A percentile compares a stretch with the other conserved stretches of the same genome.
These are phyloP conservation scores for Catunica adiposa DNA, from an alignment of 2,329 filamentous ascomycete species.

Conservation along the genomic window DNA sequence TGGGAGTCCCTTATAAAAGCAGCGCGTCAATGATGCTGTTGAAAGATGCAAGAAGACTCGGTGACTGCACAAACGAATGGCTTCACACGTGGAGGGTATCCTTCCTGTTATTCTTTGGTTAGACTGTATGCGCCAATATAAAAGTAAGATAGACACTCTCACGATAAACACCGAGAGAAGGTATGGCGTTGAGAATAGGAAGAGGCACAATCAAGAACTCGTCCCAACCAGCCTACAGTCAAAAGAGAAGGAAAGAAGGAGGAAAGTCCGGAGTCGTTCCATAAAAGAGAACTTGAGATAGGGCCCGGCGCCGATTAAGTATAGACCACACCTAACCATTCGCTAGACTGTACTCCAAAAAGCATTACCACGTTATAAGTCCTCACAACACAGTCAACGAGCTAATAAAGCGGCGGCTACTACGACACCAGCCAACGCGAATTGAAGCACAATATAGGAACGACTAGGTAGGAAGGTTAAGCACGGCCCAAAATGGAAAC, in stretches of 20 bases:
- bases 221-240: slow-evolving; percentile 8
- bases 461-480: not conserved
- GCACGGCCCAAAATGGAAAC: not conserved
- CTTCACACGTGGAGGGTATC: not conserved
- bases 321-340: not conserved
- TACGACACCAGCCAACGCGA: not conserved
- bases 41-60: not conserved
- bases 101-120: slow-evolving; percentile 1
- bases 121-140: not conserved
- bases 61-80: not conserved
- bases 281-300: not conserved
- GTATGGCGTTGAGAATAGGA: not conserved
- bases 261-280: not conserved
- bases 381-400: not conserved
- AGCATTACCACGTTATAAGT: too few species aligned
- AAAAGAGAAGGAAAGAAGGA: not conserved
- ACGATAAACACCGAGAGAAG: not conserved
- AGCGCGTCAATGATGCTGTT: not conserved
- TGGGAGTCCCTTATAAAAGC: not conserved
- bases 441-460: not conserved
- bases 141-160: not conserved
- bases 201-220: slow-evolving; percentile 7
- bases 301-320: not conserved
- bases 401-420: not conserved
- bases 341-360: too few species aligned